Evolutionary conservation across 1,139 yeast species (phyloP).

Genomic region (Suhomyces kunorum): DNA sequence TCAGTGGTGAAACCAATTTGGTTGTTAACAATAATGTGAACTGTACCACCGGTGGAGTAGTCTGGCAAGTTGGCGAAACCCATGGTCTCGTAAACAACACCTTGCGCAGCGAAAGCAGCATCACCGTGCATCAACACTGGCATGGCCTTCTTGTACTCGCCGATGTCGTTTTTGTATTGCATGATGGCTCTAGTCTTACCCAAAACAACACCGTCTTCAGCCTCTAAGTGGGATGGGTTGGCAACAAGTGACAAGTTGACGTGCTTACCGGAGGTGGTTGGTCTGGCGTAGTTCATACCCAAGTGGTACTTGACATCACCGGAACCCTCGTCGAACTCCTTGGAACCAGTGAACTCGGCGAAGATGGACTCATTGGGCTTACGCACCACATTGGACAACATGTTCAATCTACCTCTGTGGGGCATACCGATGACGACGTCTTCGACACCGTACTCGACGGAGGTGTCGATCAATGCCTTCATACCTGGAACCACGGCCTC

Average conservation of each 20-base stretch:
- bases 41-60: conserved; percentile 97
- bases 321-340: conserved; percentile 84
- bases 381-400: conserved; percentile 96
- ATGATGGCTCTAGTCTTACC: conserved; percentile 98
- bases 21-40: conserved; percentile 93
- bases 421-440: conserved; percentile 99
- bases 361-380: conserved; percentile 98
- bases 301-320: conserved; percentile 99
- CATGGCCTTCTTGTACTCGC: conserved; percentile 81
- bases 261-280: conserved; percentile 96
- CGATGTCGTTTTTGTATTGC: conserved; percentile 86
- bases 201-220: conserved; percentile 97
- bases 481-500: conserved; percentile 96
- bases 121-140: conserved; percentile 96
- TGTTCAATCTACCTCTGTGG: conserved; percentile 98
- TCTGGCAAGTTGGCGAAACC: conserved; percentile 92
- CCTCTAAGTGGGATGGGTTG: conserved; percentile 98
- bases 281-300: conserved; percentile 99
- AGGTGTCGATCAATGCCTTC: conserved; percentile 90
- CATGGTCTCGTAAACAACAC: conserved; percentile 98
- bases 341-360: conserved; percentile 91
- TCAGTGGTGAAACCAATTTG: conserved; percentile 99
- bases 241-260: conserved; percentile 96
- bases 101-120: conserved; percentile 98
- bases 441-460: conserved; percentile 92